Percentiles rank a stretch among this genome's conserved stretches.
Conservation (phyloP, 1,284 basidiomycete species). For the Cryptococcus depauperatus region DNA sequence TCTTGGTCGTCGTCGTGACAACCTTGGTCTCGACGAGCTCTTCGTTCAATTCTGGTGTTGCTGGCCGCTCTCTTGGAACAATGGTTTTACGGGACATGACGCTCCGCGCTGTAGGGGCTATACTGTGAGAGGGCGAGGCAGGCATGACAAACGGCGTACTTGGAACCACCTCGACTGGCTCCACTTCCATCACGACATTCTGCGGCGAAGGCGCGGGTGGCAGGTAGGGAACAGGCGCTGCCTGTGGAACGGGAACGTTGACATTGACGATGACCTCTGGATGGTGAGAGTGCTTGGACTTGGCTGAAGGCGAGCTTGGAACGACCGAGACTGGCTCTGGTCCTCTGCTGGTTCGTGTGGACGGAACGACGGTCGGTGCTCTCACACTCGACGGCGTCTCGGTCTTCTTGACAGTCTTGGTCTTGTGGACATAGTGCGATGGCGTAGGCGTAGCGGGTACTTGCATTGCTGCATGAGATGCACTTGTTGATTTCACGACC, state of each 20-base stretch:
- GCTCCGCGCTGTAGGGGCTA: neutral
- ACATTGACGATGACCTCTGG: conserved; percentile 27
- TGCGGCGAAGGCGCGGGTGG: neutral
- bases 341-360: no score
- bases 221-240: conserved; percentile 14
- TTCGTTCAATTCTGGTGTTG: conserved; percentile 2
- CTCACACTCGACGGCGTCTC: conserved; percentile 12
- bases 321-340: no score
- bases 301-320: conserved; percentile 18
- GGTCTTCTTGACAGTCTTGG: conserved; percentile 6
- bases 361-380: conserved; percentile 6
- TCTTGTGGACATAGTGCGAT: neutral
- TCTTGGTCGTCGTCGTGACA: conserved; percentile 11
- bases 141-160: conserved; percentile 9
- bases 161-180: neutral
- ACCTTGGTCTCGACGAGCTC: conserved; percentile 12
- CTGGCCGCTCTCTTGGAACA: neutral
- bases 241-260: conserved; percentile 9
- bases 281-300: conserved; percentile 17
- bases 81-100: conserved; percentile 1
- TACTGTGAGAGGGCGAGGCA: conserved; percentile 4
- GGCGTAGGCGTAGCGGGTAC: neutral
- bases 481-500: conserved; percentile 1
- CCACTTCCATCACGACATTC: no score
- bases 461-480: neutral